A percentile compares a stretch with the other conserved stretches of the same genome.
Evolutionary conservation across 179 eudicot species (phyloP).

Genomic region (Heliamphora pulchella): DNA sequence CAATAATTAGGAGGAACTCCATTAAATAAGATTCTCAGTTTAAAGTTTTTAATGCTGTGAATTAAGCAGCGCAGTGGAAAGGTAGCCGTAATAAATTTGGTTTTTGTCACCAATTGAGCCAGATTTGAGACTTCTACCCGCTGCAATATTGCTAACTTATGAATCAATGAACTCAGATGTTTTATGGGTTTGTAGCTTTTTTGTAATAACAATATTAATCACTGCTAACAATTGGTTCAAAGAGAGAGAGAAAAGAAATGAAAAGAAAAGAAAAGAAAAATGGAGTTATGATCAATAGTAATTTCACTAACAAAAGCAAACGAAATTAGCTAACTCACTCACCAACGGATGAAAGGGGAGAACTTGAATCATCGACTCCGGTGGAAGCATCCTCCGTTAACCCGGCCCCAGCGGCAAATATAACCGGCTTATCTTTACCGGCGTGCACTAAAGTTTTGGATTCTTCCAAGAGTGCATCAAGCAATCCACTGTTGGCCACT

Average conservation of each 20-base stretch:
- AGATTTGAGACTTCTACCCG: not conserved
- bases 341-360: constrained; percentile 25
- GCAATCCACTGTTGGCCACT: constrained; percentile 32
- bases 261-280: too few species aligned
- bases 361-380: constrained; percentile 13
- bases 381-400: not conserved
- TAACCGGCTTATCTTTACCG: constrained; percentile 1
- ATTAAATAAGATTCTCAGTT: not conserved
- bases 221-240: not conserved
- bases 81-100: not conserved
- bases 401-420: not conserved
- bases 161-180: not conserved
- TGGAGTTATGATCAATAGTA: too few species aligned
- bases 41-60: not conserved
- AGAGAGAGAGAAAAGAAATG: not conserved
- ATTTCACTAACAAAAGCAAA: too few species aligned
- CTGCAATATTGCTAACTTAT: not conserved
- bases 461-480: constrained; percentile 37
- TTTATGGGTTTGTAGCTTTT: too few species aligned
- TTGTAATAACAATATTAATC: not conserved
- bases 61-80: not conserved
- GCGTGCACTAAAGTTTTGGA: constrained; percentile 25
- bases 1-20: not conserved
- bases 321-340: constrained; percentile 8
- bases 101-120: too few species aligned